Evolutionary conservation across 2,329 filamentous ascomycete genomes (phyloP).

Genomic region (Microthyrium microscopicum): DNA sequence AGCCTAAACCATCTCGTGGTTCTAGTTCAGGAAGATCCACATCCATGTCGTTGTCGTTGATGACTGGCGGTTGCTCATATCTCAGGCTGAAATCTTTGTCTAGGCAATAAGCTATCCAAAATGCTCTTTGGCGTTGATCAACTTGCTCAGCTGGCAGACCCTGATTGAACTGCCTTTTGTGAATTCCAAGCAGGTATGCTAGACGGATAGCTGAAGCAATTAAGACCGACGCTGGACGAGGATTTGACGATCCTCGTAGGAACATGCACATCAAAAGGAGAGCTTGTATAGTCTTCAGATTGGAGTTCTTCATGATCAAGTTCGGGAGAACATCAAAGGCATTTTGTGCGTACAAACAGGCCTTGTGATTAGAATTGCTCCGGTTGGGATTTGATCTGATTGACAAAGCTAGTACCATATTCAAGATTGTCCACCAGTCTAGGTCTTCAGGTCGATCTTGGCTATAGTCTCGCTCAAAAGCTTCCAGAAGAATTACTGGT

Average conservation of each 20-base stretch:
- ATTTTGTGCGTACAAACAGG: too few species aligned
- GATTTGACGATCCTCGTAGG: slow-evolving; percentile 14
- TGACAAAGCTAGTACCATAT: too few species aligned
- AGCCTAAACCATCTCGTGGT: slow-evolving; percentile 8
- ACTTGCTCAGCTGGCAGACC: slow-evolving; percentile 10
- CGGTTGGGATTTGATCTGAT: too few species aligned
- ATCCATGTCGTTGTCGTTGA: slow-evolving; percentile 13
- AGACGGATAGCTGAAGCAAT: slow-evolving; percentile 15
- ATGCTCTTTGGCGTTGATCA: slow-evolving; percentile 14
- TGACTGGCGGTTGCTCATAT: slow-evolving; percentile 13
- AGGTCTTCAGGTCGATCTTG: too few species aligned
- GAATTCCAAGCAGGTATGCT: slow-evolving; percentile 12
- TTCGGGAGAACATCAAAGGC: too few species aligned
- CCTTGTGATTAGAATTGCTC: too few species aligned
- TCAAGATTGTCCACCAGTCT: too few species aligned
- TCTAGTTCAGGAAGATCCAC: slow-evolving; percentile 12
- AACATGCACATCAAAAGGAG: slow-evolving; percentile 16
- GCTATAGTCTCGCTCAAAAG: too few species aligned
- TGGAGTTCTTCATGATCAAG: too few species aligned
- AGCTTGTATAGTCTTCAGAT: slow-evolving; percentile 17
- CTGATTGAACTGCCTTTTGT: slow-evolving; percentile 11
- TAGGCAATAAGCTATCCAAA: slow-evolving; percentile 18
- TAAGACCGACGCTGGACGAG: slow-evolving; percentile 14
- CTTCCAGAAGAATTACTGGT: too few species aligned
- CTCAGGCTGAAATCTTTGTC: slow-evolving; percentile 15